Evolutionary conservation across 441 rosid species (phyloP), one percentile per base, ranked within the genome.

Genomic region (Theobroma grandiflorum): DNA sequence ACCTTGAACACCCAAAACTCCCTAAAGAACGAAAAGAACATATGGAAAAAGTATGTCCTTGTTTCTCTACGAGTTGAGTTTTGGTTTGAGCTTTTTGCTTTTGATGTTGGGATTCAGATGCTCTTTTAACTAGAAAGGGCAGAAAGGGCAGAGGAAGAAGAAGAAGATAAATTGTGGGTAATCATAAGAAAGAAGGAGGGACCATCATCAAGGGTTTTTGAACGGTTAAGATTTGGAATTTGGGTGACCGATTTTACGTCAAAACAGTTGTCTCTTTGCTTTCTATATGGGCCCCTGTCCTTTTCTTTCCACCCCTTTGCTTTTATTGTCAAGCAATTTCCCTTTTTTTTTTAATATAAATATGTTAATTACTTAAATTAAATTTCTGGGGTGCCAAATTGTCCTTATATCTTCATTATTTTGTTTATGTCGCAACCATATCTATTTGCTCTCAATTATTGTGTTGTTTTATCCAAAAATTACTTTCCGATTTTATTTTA

Each of bases 231-330:
- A 78, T 72, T 71, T 14, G 20, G 55, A 15, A 11, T 43, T 26
- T 20, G 68, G 79, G 63, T 75, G 84, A 68, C 49, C 45, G 37
- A 62, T 77, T 81, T 77, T 63, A 81, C 14, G 84, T 64, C 50
- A 6, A 26, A 72, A 53, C 73, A 77, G 14, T 73, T 33, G 71
- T 73, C 55, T 72, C 50, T 72, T 66, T n/a, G 52, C 58, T 76
- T 40, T 8, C 31, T 8, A 4, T 18, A 6, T 31, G 64, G 55
- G 12, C 8, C 72, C 20, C 40, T 26, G 4, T 62, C 18, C 18
- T 62, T 12, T 33, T 58, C 4, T 8, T 2, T 74, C 1, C 31
- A 26, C 31, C 31, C 31, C 49, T 35, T 77, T 53, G 14, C 43
- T 57, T 76, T 8, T 10, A 11, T 11, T 76, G 50, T 37, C 37